These are phyloP conservation scores for Steccherinum ochraceum DNA, from an alignment of 768 basidiomycete species.

Conservation along the genomic window DNA sequence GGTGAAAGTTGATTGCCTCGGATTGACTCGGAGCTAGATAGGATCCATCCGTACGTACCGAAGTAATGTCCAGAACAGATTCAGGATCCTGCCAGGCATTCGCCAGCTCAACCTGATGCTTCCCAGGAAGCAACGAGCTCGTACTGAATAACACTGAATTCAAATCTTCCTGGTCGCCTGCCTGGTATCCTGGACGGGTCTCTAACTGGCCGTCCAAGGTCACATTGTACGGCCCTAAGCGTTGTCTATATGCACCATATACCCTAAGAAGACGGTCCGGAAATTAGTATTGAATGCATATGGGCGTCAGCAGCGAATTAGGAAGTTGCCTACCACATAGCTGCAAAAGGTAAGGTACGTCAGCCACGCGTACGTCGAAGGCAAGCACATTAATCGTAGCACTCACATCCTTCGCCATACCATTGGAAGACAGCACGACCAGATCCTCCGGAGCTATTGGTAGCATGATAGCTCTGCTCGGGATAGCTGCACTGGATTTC, in stretches of 20 bases:
- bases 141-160: slow-evolving; percentile 3
- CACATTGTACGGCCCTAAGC: slow-evolving; percentile 11
- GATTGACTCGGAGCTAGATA: background rate
- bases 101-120: slow-evolving; percentile 11
- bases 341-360: no score
- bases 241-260: slow-evolving; percentile 8
- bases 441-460: slow-evolving; percentile 4
- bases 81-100: slow-evolving; percentile 5
- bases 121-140: background rate
- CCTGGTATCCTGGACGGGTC: slow-evolving; percentile 1
- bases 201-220: slow-evolving; percentile 6
- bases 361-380: background rate
- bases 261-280: slow-evolving; percentile 5
- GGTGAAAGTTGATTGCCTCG: background rate
- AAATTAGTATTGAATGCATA: background rate
- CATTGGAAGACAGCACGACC: slow-evolving; percentile 12
- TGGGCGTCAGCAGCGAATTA: background rate
- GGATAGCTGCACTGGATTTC: slow-evolving; percentile 2
- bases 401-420: slow-evolving; percentile 11
- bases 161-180: background rate
- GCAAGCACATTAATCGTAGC: background rate
- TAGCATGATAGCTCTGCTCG: slow-evolving; percentile 11
- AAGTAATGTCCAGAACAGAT: slow-evolving; percentile 8
- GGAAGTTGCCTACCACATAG: background rate
- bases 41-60: slow-evolving; percentile 8